Percentiles rank a stretch among this genome's conserved stretches.
Conservation (phyloP, 2,329 filamentous ascomycete species). For the Sporothrix sp. region DNA sequence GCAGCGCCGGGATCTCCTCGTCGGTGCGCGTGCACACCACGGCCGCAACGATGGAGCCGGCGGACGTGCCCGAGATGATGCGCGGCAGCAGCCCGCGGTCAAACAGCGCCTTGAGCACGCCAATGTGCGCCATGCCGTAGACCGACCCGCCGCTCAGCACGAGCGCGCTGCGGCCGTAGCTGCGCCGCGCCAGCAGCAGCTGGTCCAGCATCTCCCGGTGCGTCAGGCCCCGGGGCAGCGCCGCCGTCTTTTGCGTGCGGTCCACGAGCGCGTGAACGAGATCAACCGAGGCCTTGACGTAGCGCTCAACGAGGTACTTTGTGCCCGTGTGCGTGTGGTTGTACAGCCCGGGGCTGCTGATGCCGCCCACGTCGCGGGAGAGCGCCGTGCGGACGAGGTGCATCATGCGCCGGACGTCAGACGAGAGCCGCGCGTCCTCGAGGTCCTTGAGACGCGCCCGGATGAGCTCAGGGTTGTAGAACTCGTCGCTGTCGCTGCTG, state of each 20-base stretch:
- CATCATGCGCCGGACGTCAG: constrained; percentile 68
- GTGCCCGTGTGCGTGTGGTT: constrained; percentile 77
- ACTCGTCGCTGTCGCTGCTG: constrained; percentile 48
- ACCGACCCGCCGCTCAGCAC: constrained; percentile 79
- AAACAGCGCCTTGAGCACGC: constrained; percentile 73
- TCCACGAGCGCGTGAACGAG: constrained; percentile 66
- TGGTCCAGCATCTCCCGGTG: constrained; percentile 54
- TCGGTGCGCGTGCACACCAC: constrained; percentile 71
- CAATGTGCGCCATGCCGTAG: constrained; percentile 87
- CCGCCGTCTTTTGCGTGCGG: constrained; percentile 32
- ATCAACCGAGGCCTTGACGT: constrained; percentile 68
- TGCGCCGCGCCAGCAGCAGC: constrained; percentile 62
- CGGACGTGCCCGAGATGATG: constrained; percentile 80
- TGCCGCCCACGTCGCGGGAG: constrained; percentile 71
- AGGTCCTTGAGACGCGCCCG: constrained; percentile 60
- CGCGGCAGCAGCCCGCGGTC: constrained; percentile 67
- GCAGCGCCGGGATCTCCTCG: constrained; percentile 61
- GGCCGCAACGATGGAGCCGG: constrained; percentile 75
- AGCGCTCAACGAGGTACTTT: constrained; percentile 76
- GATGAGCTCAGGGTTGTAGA: constrained; percentile 56
- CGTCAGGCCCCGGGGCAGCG: constrained; percentile 45
- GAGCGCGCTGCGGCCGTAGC: constrained; percentile 75
- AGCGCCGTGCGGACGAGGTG: constrained; percentile 71
- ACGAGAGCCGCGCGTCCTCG: constrained; percentile 60
- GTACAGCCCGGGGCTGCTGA: constrained; percentile 76